Base-by-base conservation (phyloP, 2,329 filamentous ascomycete genomes). In the Bipolaris oryzae region DNA sequence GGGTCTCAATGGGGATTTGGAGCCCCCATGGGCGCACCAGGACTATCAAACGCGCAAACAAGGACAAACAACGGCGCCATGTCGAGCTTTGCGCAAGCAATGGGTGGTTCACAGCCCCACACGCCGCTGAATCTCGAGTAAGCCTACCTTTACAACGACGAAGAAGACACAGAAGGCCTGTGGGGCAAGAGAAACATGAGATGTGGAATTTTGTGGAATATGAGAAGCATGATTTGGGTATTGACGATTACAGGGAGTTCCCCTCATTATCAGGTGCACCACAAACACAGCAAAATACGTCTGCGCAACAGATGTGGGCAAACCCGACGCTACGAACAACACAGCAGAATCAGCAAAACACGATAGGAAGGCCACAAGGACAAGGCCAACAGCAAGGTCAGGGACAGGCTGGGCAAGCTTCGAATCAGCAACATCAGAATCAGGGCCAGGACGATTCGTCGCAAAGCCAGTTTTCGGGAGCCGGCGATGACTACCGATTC, bases 1-100 rank as follows among this genome's bases (percentile, higher is more conserved):
- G 81, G 80, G 67, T 79, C 82, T 59, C 82, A 82, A 70, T 86
- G 84, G 84, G 83, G 81, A 46, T 85, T 85, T 69, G 82, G 82
- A 46, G 74, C 82, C 52, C 82, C 83, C 41, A 80, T 83, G 69
- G 81, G 81, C 61, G 79, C 81, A 51, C 80, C 82, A 58, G 80
- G 80, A 51, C 74, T 85, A 57, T 78, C 81, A 55, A 79, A 73
- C 58, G 77, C 76, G 59, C 82, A 82, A 71, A 75, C 82, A 69
- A 79, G 82, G 70, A 77, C 77, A 63, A 80, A 83, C 67, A 79
- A 73, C 15, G 66, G 78, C 48, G 77, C 77, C 23, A 77, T 83
- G 70, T 80, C 80, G 43, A 84, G 80, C 64, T 85, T 85, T 71
- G 83, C 83, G 61, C 83, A 85, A 73, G 84, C 81, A 61, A 79